These are phyloP conservation scores for Eutrema yunnanense DNA, from an alignment of 345 rosid genomes.

Conservation along the genomic window DNA sequence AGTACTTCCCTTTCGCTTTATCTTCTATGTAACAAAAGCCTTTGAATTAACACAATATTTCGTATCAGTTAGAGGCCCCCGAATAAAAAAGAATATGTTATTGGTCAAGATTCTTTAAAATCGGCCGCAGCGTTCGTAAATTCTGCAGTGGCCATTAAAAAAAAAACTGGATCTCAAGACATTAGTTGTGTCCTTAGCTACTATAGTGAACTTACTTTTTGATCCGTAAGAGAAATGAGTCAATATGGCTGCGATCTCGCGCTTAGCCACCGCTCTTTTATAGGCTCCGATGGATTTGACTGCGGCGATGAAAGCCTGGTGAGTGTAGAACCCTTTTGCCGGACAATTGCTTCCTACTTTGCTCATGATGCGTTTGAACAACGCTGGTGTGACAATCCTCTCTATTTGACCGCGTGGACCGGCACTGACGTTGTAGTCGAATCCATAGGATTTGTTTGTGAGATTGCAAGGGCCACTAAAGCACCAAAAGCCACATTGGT, in stretches of 20 bases:
- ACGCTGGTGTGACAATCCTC: constrained; percentile 31
- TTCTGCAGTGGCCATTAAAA: neutral
- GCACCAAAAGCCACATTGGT: constrained; percentile 22
- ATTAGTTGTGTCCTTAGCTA: neutral
- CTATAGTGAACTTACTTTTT: constrained; percentile 28
- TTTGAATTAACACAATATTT: neutral
- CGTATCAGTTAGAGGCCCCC: neutral
- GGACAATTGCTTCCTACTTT: constrained; percentile 25
- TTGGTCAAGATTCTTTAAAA: neutral
- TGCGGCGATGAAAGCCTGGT: constrained; percentile 28
- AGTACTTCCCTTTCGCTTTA: constrained; percentile 9
- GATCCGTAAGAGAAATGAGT: constrained; percentile 36
- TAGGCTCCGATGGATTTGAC: constrained; percentile 4
- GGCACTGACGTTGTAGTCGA: neutral
- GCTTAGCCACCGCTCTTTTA: constrained; percentile 34
- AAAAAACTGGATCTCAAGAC: neutral
- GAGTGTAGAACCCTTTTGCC: constrained; percentile 41
- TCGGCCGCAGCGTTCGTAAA: neutral
- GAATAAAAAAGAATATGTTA: neutral
- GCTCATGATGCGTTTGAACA: constrained; percentile 35
- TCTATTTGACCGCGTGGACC: constrained; percentile 21
- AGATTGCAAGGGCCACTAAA: constrained; percentile 11
- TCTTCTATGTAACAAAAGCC: constrained; percentile 29
- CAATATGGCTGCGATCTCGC: constrained; percentile 44
- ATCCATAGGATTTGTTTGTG: constrained; percentile 7